A percentile compares a stretch with the other conserved stretches of the same genome.
Conservation (phyloP, 306 rosid genomes). For the Trifolium dubium region DNA sequence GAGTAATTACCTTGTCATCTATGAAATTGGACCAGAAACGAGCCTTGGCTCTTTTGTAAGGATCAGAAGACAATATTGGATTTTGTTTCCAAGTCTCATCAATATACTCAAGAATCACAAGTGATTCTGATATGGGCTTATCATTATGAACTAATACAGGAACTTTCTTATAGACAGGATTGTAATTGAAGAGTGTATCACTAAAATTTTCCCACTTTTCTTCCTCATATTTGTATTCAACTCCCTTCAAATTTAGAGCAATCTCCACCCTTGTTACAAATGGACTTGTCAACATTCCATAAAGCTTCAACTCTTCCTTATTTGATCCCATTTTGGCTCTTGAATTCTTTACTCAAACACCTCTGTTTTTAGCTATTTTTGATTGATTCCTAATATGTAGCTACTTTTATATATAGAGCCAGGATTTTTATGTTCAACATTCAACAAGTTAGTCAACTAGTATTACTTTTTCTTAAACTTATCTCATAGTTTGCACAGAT, state of each 20-base stretch:
- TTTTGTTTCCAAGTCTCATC: slow-evolving; percentile 57
- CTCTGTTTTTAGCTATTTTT: background rate
- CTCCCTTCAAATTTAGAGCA: slow-evolving; percentile 60
- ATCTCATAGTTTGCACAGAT: too few species aligned
- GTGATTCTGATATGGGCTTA: slow-evolving; percentile 61
- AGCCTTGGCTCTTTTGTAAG: slow-evolving; percentile 50
- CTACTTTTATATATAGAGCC: background rate
- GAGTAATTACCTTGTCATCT: slow-evolving; percentile 54
- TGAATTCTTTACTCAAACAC: background rate
- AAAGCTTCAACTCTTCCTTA: slow-evolving; percentile 48
- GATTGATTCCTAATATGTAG: background rate
- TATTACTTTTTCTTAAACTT: too few species aligned
- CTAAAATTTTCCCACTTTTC: slow-evolving; percentile 49
- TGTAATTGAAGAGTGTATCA: slow-evolving; percentile 5
- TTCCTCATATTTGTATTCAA: slow-evolving; percentile 47
- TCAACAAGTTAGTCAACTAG: too few species aligned
- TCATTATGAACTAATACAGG: slow-evolving; percentile 58
- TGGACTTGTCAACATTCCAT: slow-evolving; percentile 54
- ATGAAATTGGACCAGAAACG: slow-evolving; percentile 60
- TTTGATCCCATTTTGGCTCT: slow-evolving; percentile 10
- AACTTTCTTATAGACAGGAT: slow-evolving; percentile 60
- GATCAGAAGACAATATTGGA: slow-evolving; percentile 51
- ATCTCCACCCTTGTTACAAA: slow-evolving; percentile 47
- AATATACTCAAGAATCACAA: slow-evolving; percentile 54
- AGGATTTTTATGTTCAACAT: background rate